Percentiles rank a stretch among this genome's conserved stretches.
Conservation (phyloP, 768 basidiomycete species). For the Hygrocybe punicea region DNA sequence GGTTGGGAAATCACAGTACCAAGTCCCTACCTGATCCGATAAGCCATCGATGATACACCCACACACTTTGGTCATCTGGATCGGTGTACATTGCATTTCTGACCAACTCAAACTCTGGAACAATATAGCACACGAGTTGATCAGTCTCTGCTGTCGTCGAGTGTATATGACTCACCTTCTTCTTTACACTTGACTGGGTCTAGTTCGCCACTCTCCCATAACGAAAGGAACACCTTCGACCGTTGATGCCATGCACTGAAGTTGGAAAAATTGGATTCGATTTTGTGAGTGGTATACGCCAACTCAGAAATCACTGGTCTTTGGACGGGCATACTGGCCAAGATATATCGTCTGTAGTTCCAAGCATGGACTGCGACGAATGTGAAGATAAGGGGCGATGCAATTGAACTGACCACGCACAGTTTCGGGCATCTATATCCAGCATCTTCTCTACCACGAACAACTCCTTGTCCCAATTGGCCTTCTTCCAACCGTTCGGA, state of each 20-base stretch:
- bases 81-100: slow-evolving; percentile 95
- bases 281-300: slow-evolving; percentile 83
- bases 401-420: slow-evolving; percentile 44
- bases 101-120: slow-evolving; percentile 85
- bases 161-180: slow-evolving; percentile 49
- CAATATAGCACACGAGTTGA: neutral
- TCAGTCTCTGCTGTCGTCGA: neutral
- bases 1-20: neutral
- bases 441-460: slow-evolving; percentile 90
- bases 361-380: slow-evolving; percentile 77
- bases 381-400: neutral
- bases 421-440: slow-evolving; percentile 87
- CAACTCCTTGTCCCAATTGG: slow-evolving; percentile 82
- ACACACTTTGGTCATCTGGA: slow-evolving; percentile 93
- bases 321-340: slow-evolving; percentile 62
- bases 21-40: slow-evolving; percentile 64
- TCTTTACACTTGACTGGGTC: slow-evolving; percentile 58
- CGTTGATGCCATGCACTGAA: slow-evolving; percentile 99
- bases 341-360: slow-evolving; percentile 87
- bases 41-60: slow-evolving; percentile 99
- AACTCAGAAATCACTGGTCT: slow-evolving; percentile 66
- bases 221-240: slow-evolving; percentile 66
- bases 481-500: slow-evolving; percentile 65
- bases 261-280: slow-evolving; percentile 92
- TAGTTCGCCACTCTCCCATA: slow-evolving; percentile 61